These are phyloP conservation scores for Oryza meridionalis DNA, from an alignment of 176 grass and related monocot species.

Conservation along the genomic window DNA sequence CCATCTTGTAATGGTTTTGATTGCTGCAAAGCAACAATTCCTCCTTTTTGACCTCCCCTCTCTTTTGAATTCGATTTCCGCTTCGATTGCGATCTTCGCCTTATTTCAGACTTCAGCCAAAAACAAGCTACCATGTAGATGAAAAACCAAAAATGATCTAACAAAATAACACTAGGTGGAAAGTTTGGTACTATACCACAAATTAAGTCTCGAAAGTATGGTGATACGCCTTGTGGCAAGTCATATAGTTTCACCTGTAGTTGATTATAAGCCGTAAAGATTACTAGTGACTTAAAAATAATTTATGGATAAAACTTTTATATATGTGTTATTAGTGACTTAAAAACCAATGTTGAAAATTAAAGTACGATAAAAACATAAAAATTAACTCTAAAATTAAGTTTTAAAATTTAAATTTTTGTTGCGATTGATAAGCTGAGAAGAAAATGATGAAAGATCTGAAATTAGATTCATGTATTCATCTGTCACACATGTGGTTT, in stretches of 20 bases:
- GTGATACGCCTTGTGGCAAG: no score
- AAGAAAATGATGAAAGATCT: no score
- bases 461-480: background rate
- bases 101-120: background rate
- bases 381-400: no score
- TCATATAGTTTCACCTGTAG: no score
- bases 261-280: no score
- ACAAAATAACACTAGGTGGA: background rate
- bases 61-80: background rate
- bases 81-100: background rate
- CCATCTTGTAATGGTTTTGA: background rate
- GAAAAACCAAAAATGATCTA: background rate
- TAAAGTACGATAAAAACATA: no score
- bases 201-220: background rate
- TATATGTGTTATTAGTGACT: no score
- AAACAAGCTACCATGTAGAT: background rate
- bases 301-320: no score
- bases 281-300: no score
- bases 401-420: no score
- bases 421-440: no score
- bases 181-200: background rate
- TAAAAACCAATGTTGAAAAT: no score
- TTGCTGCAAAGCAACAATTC: background rate
- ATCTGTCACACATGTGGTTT: background rate
- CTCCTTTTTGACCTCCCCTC: background rate